Evolutionary conservation across 1,284 basidiomycete species (phyloP).

Genomic region (Fomitopsis palustris): DNA sequence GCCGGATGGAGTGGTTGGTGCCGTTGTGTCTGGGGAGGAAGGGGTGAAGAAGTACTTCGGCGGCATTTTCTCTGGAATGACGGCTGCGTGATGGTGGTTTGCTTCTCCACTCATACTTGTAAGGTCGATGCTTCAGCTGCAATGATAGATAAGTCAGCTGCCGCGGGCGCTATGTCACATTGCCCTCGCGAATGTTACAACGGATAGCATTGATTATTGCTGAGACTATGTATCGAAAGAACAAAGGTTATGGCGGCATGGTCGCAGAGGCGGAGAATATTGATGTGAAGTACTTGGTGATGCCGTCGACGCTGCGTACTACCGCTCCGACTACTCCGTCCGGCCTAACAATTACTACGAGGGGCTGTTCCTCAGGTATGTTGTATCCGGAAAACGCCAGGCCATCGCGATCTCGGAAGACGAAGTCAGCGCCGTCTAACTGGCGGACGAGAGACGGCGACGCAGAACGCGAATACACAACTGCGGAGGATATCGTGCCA

Average conservation of each 20-base stretch:
- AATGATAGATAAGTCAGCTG: too few relatives aligned
- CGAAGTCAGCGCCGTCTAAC: not conserved
- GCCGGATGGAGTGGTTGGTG: constrained; percentile 37
- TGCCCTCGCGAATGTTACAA: too few relatives aligned
- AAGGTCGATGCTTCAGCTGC: too few relatives aligned
- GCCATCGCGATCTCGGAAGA: constrained; percentile 15
- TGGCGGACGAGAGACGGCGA: constrained; percentile 13
- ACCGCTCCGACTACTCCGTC: constrained; percentile 36
- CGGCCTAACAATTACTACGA: constrained; percentile 30
- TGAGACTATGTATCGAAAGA: too few relatives aligned
- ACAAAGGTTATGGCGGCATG: too few relatives aligned
- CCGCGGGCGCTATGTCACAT: too few relatives aligned
- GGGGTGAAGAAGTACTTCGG: constrained; percentile 30
- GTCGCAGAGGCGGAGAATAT: not conserved
- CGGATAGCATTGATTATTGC: too few relatives aligned
- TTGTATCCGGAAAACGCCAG: constrained; percentile 21
- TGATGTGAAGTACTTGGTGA: constrained; percentile 27
- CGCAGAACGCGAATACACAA: not conserved
- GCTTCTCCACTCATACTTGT: too few relatives aligned
- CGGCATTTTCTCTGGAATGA: not conserved
- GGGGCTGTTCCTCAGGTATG: constrained; percentile 9
- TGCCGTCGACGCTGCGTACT: constrained; percentile 24
- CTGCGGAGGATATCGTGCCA: constrained; percentile 5
- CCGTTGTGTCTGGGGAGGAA: constrained; percentile 23
- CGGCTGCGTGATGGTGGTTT: not conserved